phyloP scores from a whole-genome alignment of 2,329 filamentous ascomycete species.

The Aspergillus terreus region DNA sequence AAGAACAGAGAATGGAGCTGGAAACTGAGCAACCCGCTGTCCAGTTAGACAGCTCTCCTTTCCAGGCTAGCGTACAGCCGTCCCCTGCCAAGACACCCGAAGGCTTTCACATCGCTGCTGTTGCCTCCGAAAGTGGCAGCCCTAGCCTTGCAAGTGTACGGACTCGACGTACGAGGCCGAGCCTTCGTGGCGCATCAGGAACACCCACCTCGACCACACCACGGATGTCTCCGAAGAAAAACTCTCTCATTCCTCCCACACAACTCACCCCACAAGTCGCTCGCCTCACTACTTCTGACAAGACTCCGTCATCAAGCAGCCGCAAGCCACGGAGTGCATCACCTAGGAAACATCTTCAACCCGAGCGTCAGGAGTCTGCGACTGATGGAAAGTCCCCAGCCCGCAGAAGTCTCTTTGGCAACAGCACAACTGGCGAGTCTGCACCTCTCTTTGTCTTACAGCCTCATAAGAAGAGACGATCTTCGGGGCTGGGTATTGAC shows the following conservation, averaged over 20 bases:
- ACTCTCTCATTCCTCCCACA: constrained; percentile 36
- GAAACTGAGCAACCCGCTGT: constrained; percentile 47
- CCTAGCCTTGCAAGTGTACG: constrained; percentile 55
- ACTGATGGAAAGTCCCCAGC: constrained; percentile 34
- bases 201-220: constrained; percentile 40
- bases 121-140: constrained; percentile 51
- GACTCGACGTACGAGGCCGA: constrained; percentile 45
- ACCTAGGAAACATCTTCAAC: constrained; percentile 46
- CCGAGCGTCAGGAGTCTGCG: constrained; percentile 38
- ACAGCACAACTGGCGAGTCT: constrained; percentile 53
- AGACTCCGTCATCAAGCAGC: constrained; percentile 49
- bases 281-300: constrained; percentile 47
- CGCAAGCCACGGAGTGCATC: constrained; percentile 46
- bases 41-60: constrained; percentile 46
- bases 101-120: constrained; percentile 33
- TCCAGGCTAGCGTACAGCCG: constrained; percentile 33
- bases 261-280: constrained; percentile 43
- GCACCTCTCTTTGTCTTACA: constrained; percentile 64
- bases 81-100: constrained; percentile 27
- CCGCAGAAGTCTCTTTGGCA: constrained; percentile 50
- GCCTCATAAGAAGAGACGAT: constrained; percentile 52
- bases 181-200: constrained; percentile 40
- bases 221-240: constrained; percentile 40
- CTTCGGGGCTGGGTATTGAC: constrained; percentile 68
- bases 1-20: constrained; percentile 55